phyloP scores from a whole-genome alignment of 176 grass and related monocot species.

The Eleusine coracana region DNA sequence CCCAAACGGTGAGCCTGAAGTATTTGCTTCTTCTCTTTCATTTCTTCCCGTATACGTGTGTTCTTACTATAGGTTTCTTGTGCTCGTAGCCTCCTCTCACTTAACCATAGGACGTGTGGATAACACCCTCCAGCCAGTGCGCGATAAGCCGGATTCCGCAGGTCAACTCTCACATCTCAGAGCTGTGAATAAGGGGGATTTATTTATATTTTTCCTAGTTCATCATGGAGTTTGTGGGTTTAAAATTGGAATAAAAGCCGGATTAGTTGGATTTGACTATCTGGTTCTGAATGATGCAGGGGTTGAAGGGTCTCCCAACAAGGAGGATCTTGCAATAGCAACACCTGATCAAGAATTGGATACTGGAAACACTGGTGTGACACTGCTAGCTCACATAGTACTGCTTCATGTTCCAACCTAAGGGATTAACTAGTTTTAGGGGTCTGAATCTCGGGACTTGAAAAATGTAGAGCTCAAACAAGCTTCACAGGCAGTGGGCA shows the following conservation, averaged over 20 bases:
- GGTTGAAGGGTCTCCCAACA: slow-evolving; percentile 8
- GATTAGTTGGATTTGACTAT: slow-evolving; percentile 5
- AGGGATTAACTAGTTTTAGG: slow-evolving; percentile 3
- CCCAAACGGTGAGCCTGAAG: slow-evolving; percentile 30
- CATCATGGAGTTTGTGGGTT: not conserved
- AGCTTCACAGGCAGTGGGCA: not conserved
- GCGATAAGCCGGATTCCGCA: not conserved
- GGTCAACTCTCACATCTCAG: slow-evolving; percentile 22
- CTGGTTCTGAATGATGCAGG: slow-evolving; percentile 32
- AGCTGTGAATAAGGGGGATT: not conserved
- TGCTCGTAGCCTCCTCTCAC: slow-evolving; percentile 37
- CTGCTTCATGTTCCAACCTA: slow-evolving; percentile 17
- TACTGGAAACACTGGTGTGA: slow-evolving; percentile 28
- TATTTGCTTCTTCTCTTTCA: not conserved
- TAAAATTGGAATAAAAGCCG: not conserved
- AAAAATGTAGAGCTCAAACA: slow-evolving; percentile 30
- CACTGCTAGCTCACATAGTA: not conserved
- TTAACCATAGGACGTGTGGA: slow-evolving; percentile 31
- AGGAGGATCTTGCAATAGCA: slow-evolving; percentile 35
- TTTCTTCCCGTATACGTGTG: not conserved
- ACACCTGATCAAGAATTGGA: slow-evolving; percentile 3
- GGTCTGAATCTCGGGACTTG: slow-evolving; percentile 30
- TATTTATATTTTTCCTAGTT: not conserved
- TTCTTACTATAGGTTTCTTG: slow-evolving; percentile 34
- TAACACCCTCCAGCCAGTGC: not conserved